Evolutionary conservation across 1,284 basidiomycete species (phyloP).

Genomic region (Rhodotorula sp.): DNA sequence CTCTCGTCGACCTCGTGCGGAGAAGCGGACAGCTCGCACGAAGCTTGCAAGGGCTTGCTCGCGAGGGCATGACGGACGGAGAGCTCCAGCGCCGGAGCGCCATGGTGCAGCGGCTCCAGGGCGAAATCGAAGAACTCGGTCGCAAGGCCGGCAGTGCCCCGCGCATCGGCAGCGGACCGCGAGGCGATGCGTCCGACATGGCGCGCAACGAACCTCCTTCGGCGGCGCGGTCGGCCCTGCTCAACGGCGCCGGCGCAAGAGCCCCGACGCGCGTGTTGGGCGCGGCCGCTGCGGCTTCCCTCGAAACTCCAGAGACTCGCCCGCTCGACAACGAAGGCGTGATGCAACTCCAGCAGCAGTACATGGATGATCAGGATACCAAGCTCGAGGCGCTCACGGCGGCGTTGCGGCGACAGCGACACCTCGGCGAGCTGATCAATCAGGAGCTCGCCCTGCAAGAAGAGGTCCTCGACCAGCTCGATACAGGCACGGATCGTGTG

Average conservation of each 20-base stretch:
- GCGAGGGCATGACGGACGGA: constrained; percentile 37
- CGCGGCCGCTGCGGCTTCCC: constrained; percentile 53
- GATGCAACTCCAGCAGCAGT: constrained; percentile 70
- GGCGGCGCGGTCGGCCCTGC: constrained; percentile 9
- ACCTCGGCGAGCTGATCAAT: constrained; percentile 82
- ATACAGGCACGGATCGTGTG: constrained; percentile 68
- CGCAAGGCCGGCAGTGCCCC: constrained; percentile 23
- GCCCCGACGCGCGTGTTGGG: constrained; percentile 55
- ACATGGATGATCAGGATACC: constrained; percentile 79
- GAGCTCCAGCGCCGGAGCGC: constrained; percentile 70
- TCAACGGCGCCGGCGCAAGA: constrained; percentile 41
- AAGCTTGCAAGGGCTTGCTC: constrained; percentile 34
- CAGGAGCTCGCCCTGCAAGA: constrained; percentile 80
- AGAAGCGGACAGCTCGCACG: constrained; percentile 54
- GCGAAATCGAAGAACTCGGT: constrained; percentile 61
- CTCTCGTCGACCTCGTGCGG: constrained; percentile 69
- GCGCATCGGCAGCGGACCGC: constrained; percentile 10
- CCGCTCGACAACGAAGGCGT: constrained; percentile 80
- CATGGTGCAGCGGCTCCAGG: constrained; percentile 75
- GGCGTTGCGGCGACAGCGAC: constrained; percentile 78
- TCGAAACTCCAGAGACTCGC: constrained; percentile 81
- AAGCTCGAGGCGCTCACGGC: constrained; percentile 75
- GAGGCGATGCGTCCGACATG: background rate
- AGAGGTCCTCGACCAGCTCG: constrained; percentile 77
- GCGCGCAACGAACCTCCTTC: constrained; percentile 12